Conservation (phyloP, 73 alveolate species). For the Paramecium octaurelia region DNA sequence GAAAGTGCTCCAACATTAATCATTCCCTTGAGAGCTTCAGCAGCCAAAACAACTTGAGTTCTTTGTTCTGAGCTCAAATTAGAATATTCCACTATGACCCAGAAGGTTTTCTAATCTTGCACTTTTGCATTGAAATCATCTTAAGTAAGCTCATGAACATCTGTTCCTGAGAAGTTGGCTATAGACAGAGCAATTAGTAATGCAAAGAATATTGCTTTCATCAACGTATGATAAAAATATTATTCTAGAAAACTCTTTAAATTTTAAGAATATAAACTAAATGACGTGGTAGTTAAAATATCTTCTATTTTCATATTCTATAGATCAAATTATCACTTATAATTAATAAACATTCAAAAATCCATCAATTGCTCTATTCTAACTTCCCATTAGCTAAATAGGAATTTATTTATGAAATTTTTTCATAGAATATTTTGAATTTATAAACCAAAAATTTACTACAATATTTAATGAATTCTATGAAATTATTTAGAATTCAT, state of each 20-base stretch:
- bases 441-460: neutral
- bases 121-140: neutral
- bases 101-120: neutral
- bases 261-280: neutral
- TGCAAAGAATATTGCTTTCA: neutral
- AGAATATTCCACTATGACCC: slow-evolving; percentile 3
- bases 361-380: neutral
- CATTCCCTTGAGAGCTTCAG: slow-evolving; percentile 42
- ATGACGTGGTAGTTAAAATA: neutral
- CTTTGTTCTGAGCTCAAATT: neutral
- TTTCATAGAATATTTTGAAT: neutral
- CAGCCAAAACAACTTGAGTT: neutral
- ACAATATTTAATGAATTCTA: neutral
- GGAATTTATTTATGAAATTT: neutral
- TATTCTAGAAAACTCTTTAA: neutral
- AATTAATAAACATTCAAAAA: neutral
- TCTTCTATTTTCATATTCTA: neutral
- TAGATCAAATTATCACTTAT: neutral
- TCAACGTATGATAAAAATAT: neutral
- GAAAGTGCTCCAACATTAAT: neutral
- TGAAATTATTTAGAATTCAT: no score
- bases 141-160: neutral
- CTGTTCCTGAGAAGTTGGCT: slow-evolving; percentile 18
- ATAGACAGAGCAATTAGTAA: neutral
- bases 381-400: neutral